Percentiles rank a stretch among this genome's conserved stretches.
phyloP scores from a whole-genome alignment of 495 filamentous ascomycete genomes.

The Talaromyces stipitatus region DNA sequence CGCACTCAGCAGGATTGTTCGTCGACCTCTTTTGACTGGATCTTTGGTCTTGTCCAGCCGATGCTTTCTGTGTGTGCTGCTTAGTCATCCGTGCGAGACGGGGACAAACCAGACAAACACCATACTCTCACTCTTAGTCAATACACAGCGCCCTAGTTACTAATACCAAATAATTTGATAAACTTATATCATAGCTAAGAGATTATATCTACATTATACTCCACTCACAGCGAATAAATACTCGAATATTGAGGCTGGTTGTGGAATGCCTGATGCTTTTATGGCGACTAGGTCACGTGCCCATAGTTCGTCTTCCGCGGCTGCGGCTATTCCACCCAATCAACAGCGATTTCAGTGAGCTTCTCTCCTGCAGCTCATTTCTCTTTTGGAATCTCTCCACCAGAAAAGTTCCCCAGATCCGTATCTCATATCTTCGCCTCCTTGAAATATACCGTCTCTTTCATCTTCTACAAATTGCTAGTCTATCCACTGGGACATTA shows the following conservation, averaged over 20 bases:
- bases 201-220: no score
- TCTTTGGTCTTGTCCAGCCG: neutral
- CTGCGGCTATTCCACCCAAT: neutral
- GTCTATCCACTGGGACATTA: neutral
- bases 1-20: slow-evolving; percentile 3
- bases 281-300: neutral
- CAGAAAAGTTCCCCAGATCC: neutral
- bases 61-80: slow-evolving; percentile 8
- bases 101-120: slow-evolving; percentile 4
- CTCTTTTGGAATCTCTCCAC: neutral
- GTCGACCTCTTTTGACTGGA: neutral
- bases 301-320: neutral
- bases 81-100: slow-evolving; percentile 7
- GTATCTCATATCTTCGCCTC: neutral
- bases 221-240: no score
- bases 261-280: no score
- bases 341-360: neutral
- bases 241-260: no score
- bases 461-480: neutral
- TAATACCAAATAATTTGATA: neutral
- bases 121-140: neutral
- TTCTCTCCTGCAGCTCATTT: neutral
- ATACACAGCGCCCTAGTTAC: neutral
- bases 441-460: neutral
- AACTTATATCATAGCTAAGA: no score